Evolutionary conservation across 306 rosid genomes (phyloP).

Genomic region (Myrica gale): DNA sequence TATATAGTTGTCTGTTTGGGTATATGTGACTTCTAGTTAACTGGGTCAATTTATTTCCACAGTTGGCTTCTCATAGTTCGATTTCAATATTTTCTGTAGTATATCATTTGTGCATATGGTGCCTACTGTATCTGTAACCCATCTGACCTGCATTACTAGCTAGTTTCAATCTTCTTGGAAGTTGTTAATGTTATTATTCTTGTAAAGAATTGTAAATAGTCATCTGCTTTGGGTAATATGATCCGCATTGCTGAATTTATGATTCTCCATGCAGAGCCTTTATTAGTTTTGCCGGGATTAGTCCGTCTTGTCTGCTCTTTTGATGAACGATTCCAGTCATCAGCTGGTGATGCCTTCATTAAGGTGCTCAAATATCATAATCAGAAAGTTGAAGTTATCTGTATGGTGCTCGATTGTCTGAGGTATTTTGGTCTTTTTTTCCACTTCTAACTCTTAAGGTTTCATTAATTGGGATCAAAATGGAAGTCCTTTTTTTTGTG

Average conservation of each 20-base stretch:
- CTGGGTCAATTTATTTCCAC: too few species aligned
- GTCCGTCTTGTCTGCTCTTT: constrained; percentile 56
- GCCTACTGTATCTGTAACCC: too few species aligned
- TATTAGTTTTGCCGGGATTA: constrained; percentile 59
- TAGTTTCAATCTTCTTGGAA: background rate
- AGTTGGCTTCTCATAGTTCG: too few species aligned
- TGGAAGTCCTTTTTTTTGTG: constrained; percentile 14
- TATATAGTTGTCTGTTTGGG: background rate
- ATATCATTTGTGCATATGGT: too few species aligned
- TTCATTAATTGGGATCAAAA: constrained; percentile 10
- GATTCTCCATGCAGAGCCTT: constrained; percentile 67
- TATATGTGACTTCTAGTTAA: too few species aligned
- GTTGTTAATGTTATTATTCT: background rate
- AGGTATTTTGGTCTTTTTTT: constrained; percentile 43
- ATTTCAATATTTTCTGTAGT: too few species aligned
- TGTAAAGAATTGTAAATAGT: background rate
- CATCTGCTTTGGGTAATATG: background rate
- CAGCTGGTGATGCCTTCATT: constrained; percentile 55
- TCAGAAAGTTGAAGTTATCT: constrained; percentile 58
- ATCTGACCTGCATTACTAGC: background rate
- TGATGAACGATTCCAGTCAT: constrained; percentile 53
- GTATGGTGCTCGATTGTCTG: constrained; percentile 75
- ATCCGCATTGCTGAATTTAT: constrained; percentile 24
- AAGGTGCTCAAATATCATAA: constrained; percentile 63
- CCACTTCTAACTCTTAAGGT: background rate